phyloP scores from a whole-genome alignment of 148 eudicot genomes.

The Nepenthes mirabilis region DNA sequence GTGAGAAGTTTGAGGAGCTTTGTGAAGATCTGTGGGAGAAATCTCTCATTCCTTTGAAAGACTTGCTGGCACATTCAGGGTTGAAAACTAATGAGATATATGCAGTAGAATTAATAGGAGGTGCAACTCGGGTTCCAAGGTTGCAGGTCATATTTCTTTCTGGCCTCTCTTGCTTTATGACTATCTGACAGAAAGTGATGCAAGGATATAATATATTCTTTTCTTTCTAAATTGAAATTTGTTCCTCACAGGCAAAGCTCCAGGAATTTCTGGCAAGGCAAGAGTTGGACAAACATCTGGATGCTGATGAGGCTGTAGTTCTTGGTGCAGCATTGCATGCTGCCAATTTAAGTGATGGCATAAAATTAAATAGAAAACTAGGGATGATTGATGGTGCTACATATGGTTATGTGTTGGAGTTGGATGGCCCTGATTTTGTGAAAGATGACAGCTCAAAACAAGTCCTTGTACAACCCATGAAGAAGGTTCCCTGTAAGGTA shows the following conservation, averaged over 20 bases:
- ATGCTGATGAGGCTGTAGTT: constrained; percentile 92
- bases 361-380: constrained; percentile 85
- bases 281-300: constrained; percentile 87
- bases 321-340: constrained; percentile 94
- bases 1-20: constrained; percentile 90
- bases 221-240: constrained; percentile 2
- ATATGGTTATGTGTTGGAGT: constrained; percentile 78
- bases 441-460: constrained; percentile 75
- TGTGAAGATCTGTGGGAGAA: constrained; percentile 85
- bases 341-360: constrained; percentile 96
- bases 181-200: background rate
- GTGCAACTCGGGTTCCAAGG: constrained; percentile 94
- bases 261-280: constrained; percentile 89
- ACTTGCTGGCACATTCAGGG: constrained; percentile 63
- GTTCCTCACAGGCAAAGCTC: constrained; percentile 61
- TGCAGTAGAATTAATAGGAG: constrained; percentile 95
- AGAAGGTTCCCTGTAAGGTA: constrained; percentile 94
- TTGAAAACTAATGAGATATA: constrained; percentile 53
- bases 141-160: constrained; percentile 51
- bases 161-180: background rate
- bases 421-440: constrained; percentile 61
- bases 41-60: constrained; percentile 63
- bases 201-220: background rate
- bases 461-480: constrained; percentile 73
- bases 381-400: constrained; percentile 95